A percentile compares a stretch with the other conserved stretches of the same genome.
phyloP scores from a whole-genome alignment of 2,329 filamentous ascomycete species.

The Cercospora canescens region DNA sequence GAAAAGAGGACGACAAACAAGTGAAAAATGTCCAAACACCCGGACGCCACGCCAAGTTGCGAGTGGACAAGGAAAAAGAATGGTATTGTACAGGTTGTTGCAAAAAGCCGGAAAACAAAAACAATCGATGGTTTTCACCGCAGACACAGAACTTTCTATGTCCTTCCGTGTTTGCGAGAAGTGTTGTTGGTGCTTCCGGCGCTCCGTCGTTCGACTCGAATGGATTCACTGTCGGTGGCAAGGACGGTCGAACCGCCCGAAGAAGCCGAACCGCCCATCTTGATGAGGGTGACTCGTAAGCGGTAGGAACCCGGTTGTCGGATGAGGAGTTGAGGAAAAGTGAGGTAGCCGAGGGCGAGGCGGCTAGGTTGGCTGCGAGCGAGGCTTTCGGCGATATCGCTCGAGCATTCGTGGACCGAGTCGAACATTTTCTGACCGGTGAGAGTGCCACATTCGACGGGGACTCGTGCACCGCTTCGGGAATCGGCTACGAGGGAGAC shows the following conservation, averaged over 20 bases:
- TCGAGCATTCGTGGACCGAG: conserved; percentile 34
- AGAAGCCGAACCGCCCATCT: conserved; percentile 27
- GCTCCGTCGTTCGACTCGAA: conserved; percentile 32
- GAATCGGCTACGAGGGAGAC: conserved; percentile 33
- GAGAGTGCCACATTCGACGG: conserved; percentile 31
- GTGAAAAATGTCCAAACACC: not conserved
- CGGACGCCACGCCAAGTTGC: not conserved
- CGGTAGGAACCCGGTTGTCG: conserved; percentile 34
- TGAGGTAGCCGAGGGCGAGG: conserved; percentile 34
- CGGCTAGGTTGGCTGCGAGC: conserved; percentile 31
- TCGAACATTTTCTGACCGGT: conserved; percentile 37
- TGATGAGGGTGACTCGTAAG: conserved; percentile 32
- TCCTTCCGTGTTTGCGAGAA: conserved; percentile 20
- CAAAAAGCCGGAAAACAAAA: too few species aligned
- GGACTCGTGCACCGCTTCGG: conserved; percentile 30
- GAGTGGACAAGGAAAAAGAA: not conserved
- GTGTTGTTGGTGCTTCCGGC: conserved; percentile 6
- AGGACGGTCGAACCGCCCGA: conserved; percentile 27
- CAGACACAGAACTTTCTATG: not conserved
- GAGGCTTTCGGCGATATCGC: conserved; percentile 28
- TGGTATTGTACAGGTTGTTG: too few species aligned
- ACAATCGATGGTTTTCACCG: too few species aligned
- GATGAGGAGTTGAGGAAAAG: conserved; percentile 34
- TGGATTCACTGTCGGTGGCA: conserved; percentile 33
- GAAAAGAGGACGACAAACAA: too few species aligned